A percentile compares a stretch with the other conserved stretches of the same genome.
Conservation (phyloP, 78 protist species). For the Dictyostelium discoideum region DNA sequence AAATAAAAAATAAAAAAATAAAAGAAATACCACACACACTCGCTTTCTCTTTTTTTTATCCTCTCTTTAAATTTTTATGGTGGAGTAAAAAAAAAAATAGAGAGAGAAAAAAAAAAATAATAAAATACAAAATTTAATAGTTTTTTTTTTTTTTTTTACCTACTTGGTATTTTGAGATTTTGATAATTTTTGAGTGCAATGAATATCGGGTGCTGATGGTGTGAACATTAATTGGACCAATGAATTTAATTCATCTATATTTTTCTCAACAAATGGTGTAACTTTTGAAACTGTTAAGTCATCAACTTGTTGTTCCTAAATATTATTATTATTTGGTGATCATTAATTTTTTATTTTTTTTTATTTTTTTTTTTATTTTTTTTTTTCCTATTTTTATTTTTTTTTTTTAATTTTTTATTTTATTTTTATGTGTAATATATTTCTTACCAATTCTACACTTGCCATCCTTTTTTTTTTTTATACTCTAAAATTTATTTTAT, state of each 20-base stretch:
- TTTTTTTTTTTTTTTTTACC: no score
- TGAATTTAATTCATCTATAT: conserved; percentile 44
- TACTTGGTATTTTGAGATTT: conserved; percentile 59
- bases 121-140: neutral
- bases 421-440: neutral
- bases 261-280: conserved; percentile 61
- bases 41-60: neutral
- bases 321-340: neutral
- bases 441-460: conserved; percentile 2
- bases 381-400: neutral
- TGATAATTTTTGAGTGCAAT: conserved; percentile 49
- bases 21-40: no score
- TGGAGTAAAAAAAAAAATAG: neutral
- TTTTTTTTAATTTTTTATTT: neutral
- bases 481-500: neutral
- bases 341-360: neutral
- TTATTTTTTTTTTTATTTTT: neutral
- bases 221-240: conserved; percentile 69
- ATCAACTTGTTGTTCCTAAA: conserved; percentile 32
- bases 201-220: conserved; percentile 64
- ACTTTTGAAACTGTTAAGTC: conserved; percentile 74
- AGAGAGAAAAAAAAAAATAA: neutral
- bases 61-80: no score
- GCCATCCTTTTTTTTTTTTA: neutral
- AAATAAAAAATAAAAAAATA: no score